Evolutionary conservation across 371 early-diverging fungal genomes (phyloP), one percentile per base, ranked within the genome.

Genomic region (Ordospora pajunii): DNA sequence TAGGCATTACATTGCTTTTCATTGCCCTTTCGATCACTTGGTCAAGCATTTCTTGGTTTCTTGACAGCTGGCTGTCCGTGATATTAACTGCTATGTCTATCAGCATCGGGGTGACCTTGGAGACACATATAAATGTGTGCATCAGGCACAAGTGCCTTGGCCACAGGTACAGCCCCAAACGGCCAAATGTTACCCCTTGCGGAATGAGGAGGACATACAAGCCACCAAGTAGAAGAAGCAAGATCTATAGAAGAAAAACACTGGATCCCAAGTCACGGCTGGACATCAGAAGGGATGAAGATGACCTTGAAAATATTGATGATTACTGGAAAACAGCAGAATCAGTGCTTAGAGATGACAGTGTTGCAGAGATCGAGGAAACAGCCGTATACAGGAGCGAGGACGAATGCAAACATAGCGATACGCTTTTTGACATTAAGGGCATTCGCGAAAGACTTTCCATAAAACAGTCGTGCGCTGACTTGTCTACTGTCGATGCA

Each of bases 11-110:
- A 19, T 68, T 69, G 14, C 51, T 17, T 3, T 66, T 37, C 51
- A 27, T 53, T 32, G 53, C 70, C 9, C 70, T 53, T 52, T 52
- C 21, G 32, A 84, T 70, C n/a, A 79, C 53, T 4, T 75, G 14
- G 21, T 76, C 62, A 8, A 66, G 12, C 5, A 40, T 37, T 14
- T 19, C 17, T 65, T 65, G 44, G 48, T 77, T 67, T 10, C 48
- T 40, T 75, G 74, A 45, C 49, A 78, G 69, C 19, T 43, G 42
- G 22, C 52, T 62, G 19, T 77, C 68, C 7, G 80, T 77, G 22
- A 76, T 73, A 48, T 83, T 83, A 14, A 77, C 52, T 23, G 83
- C 81, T 43, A 83, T 83, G 50, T 83, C 83, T n/a, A 80, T 50
- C 14, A 72, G 32, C 80, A 76, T 76, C 22, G n/a, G 49, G 27